phyloP scores from a whole-genome alignment of 441 rosid species.

The California macrophylla region DNA sequence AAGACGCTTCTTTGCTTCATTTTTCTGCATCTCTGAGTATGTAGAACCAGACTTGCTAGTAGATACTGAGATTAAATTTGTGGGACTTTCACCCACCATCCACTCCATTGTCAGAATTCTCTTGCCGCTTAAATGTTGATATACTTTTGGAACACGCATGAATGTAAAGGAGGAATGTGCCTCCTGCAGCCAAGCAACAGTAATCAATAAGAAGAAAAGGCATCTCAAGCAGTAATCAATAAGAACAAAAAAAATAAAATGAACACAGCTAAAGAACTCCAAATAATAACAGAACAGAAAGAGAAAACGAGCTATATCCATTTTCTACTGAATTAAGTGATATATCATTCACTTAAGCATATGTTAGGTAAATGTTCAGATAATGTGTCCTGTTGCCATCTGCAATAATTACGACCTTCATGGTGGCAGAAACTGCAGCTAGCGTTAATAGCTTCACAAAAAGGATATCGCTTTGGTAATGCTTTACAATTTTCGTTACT shows the following conservation, averaged over 20 bases:
- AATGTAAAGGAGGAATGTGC: conserved; percentile 54
- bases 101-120: conserved; percentile 97
- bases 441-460: not conserved
- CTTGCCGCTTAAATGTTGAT: conserved; percentile 52
- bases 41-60: conserved; percentile 28
- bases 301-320: not conserved
- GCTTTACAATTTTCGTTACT: not conserved
- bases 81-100: conserved; percentile 86
- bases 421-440: conserved; percentile 7
- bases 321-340: not conserved
- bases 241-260: conserved; percentile 13
- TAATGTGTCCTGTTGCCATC: conserved; percentile 1
- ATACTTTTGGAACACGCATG: conserved; percentile 66
- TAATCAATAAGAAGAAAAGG: conserved; percentile 21
- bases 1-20: conserved; percentile 57
- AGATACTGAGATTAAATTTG: conserved; percentile 46
- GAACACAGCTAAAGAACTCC: not conserved
- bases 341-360: not conserved
- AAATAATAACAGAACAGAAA: not conserved
- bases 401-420: not conserved
- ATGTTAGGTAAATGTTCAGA: not conserved
- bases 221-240: conserved; percentile 19
- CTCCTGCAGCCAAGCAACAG: conserved; percentile 45
- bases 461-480: not conserved
- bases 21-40: conserved; percentile 44